These are phyloP conservation scores for Penstemon barbatus DNA, from an alignment of 257 asterid genomes.

Conservation along the genomic window DNA sequence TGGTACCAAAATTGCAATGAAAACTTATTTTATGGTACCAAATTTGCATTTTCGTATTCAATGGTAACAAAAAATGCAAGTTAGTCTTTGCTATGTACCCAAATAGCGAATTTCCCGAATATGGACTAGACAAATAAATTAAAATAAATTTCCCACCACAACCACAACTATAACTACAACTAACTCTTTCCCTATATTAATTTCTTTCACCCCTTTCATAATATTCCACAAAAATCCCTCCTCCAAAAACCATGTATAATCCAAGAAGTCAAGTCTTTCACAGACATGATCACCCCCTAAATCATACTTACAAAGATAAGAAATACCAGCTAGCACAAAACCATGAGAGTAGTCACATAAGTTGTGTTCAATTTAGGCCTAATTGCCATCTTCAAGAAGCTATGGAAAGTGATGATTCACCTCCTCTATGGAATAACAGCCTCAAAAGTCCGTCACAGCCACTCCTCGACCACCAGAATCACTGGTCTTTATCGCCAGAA, in stretches of 20 bases:
- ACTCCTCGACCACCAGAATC: conserved; percentile 31
- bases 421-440: conserved; percentile 61
- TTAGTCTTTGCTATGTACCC: no score
- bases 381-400: conserved; percentile 14
- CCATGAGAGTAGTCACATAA: conserved; percentile 13
- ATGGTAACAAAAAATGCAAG: no score
- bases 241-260: conserved; percentile 45
- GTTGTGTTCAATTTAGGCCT: conserved; percentile 42
- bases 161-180: conserved; percentile 11
- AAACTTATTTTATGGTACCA: no score
- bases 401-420: conserved; percentile 47
- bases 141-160: conserved; percentile 39
- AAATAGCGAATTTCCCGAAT: no score
- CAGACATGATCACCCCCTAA: conserved; percentile 14
- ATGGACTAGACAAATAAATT: conserved; percentile 19
- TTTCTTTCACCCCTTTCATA: conserved; percentile 25
- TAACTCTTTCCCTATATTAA: conserved; percentile 5
- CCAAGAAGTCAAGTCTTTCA: conserved; percentile 34
- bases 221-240: conserved; percentile 25
- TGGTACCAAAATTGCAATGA: no score
- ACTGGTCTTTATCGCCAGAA: conserved; percentile 45
- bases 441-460: conserved; percentile 44
- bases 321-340: conserved; percentile 20
- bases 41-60: no score
- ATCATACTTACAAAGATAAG: conserved; percentile 16